Base-by-base conservation (phyloP, 129 eudicot genomes). In the Chrysanthemum lavandulifolium region DNA sequence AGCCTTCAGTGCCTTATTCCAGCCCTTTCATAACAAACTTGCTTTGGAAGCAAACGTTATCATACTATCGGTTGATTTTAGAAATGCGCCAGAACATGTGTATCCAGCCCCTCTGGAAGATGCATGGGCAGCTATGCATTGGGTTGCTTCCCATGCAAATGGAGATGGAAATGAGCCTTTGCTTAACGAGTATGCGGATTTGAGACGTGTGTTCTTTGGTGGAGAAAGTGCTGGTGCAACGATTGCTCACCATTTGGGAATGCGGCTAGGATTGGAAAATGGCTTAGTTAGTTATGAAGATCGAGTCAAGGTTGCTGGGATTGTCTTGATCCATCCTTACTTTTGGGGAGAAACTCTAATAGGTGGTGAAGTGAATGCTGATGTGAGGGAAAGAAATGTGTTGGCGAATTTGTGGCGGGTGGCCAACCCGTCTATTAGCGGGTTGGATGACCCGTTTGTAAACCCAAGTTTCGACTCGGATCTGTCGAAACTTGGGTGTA, bases 141-240 rank as follows among this genome's bases (percentile, higher is more conserved):
- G 66, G 66, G 66, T 61, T 27, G 66, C 31, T 27, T 61, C 66
- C 43, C 66, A 61, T 61, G 66, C 66, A 61, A 29, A 27, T 10
- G 66, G 66, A 25, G 31, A 61, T 0, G 47, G 66, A 7, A 29
- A 27, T 25, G 66, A 61, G 47, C 66, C 66, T 4, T 61, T 15
- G 47, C 31, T 61, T 5, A 61, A 61, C 43, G 66, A 61, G 43
- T 27, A 61, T 61, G 47, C 66, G 9, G 66, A 61, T 61, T 61
- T 61, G 16, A 61, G 31, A 25, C 18, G 47, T 12, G 40, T 61
- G 29, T 61, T 25, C 31, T 21, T 25, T 6, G 66, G 66, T 61
- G 66, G 66, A 10, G 66, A 61, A 61, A 61, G 66, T 61, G 66
- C 66, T 3, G 66, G 66, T 61, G 66, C 66, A 13, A 61, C 45